A percentile compares a stretch with the other conserved stretches of the same genome.
These are phyloP conservation scores for Corymbia citriodora DNA, from an alignment of 441 rosid genomes.

Conservation along the genomic window DNA sequence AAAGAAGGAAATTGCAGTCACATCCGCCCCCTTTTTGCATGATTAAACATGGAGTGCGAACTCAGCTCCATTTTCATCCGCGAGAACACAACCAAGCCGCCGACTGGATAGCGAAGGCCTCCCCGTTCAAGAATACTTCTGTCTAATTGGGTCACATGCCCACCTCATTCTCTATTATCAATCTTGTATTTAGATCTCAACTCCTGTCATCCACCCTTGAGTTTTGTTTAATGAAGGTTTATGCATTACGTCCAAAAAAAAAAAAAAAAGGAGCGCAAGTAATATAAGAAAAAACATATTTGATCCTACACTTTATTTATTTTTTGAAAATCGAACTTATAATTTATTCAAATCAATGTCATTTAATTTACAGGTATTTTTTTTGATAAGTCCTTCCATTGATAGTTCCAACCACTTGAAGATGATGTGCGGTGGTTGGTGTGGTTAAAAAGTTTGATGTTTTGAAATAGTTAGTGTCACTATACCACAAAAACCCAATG, in stretches of 20 bases:
- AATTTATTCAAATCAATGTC: neutral
- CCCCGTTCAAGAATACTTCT: too few species aligned
- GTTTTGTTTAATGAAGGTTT: too few species aligned
- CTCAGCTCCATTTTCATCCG: too few species aligned
- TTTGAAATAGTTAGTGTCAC: neutral
- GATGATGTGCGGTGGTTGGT: neutral
- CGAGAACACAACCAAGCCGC: too few species aligned
- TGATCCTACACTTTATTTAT: neutral
- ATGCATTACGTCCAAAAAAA: too few species aligned
- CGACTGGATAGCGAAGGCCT: too few species aligned
- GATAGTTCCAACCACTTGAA: neutral
- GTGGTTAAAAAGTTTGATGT: neutral
- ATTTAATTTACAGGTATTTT: neutral
- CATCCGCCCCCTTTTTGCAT: neutral
- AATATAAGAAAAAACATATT: neutral
- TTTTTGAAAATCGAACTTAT: neutral
- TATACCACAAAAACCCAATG: neutral
- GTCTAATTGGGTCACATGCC: too few species aligned
- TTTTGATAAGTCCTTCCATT: neutral
- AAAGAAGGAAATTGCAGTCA: neutral
- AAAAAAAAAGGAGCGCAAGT: too few species aligned
- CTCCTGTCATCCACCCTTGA: too few species aligned
- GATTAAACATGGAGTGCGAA: neutral
- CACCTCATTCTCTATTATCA: too few species aligned
- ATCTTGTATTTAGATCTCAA: too few species aligned